Conservation (phyloP, 371 early-diverging fungal genomes). For the Mortierella sp. region DNA sequence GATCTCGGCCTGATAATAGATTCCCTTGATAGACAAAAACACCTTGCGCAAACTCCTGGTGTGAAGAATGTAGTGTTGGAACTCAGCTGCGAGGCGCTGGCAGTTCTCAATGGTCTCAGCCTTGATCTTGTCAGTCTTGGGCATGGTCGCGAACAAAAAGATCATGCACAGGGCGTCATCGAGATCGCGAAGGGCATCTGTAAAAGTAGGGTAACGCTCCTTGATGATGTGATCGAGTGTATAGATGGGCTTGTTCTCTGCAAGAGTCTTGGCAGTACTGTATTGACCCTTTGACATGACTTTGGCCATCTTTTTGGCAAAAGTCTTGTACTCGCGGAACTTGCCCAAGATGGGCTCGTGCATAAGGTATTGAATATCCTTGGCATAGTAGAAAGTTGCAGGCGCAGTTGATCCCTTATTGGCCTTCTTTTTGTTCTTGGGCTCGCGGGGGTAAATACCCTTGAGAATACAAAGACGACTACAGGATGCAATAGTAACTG, state of each 20-base stretch:
- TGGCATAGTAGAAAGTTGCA: constrained; percentile 92
- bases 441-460: constrained; percentile 98
- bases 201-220: constrained; percentile 96
- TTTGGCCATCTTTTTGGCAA: constrained; percentile 86
- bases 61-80: constrained; percentile 90
- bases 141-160: constrained; percentile 92
- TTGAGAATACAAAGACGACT: constrained; percentile 97
- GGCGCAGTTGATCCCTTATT: constrained; percentile 92
- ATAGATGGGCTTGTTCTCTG: constrained; percentile 84
- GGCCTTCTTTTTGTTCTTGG: constrained; percentile 94
- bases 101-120: constrained; percentile 77
- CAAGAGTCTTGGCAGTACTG: constrained; percentile 78
- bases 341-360: constrained; percentile 94
- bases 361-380: constrained; percentile 94
- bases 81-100: constrained; percentile 88
- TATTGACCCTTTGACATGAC: constrained; percentile 87
- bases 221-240: constrained; percentile 93
- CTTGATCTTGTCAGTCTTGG: constrained; percentile 79
- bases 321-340: constrained; percentile 92
- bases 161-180: constrained; percentile 97
- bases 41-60: constrained; percentile 85
- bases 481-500: neutral
- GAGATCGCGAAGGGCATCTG: constrained; percentile 94
- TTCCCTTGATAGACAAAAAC: constrained; percentile 98
- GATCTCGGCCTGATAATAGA: constrained; percentile 98